Conservation (phyloP, 148 eudicot genomes). For the Heliamphora exappendiculata region DNA sequence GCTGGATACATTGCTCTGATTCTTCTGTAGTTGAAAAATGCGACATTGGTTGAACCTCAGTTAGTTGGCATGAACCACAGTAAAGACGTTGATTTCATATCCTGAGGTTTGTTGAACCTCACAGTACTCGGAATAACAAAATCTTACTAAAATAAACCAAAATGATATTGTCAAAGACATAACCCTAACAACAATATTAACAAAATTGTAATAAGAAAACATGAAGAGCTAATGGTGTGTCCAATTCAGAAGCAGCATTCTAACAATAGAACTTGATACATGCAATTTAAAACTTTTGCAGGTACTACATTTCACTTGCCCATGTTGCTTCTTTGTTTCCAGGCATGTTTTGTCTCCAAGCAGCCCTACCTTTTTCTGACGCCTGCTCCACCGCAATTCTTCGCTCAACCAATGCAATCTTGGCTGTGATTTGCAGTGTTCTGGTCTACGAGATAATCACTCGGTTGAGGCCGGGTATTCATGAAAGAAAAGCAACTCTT, state of each 20-base stretch:
- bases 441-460: conserved; percentile 58
- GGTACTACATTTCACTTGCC: conserved; percentile 97
- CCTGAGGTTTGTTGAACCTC: not conserved
- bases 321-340: conserved; percentile 97
- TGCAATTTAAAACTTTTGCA: conserved; percentile 54
- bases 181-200: not conserved
- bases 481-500: conserved; percentile 58
- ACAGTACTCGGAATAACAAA: not conserved
- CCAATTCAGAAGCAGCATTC: not conserved
- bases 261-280: conserved; percentile 32
- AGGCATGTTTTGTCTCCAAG: conserved; percentile 47
- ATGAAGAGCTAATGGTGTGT: not conserved
- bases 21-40: not conserved
- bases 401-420: conserved; percentile 65
- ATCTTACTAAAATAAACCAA: not conserved
- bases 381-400: conserved; percentile 59
- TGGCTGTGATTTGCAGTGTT: conserved; percentile 64
- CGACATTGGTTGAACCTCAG: not conserved
- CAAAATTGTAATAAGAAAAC: not conserved
- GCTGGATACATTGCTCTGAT: not conserved
- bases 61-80: not conserved
- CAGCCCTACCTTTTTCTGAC: conserved; percentile 42
- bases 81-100: not conserved
- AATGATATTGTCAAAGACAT: not conserved
- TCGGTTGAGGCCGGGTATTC: conserved; percentile 49